Evolutionary conservation across 2,329 filamentous ascomycete genomes (phyloP).

Genomic region (Tolypocladium ophioglossoides): DNA sequence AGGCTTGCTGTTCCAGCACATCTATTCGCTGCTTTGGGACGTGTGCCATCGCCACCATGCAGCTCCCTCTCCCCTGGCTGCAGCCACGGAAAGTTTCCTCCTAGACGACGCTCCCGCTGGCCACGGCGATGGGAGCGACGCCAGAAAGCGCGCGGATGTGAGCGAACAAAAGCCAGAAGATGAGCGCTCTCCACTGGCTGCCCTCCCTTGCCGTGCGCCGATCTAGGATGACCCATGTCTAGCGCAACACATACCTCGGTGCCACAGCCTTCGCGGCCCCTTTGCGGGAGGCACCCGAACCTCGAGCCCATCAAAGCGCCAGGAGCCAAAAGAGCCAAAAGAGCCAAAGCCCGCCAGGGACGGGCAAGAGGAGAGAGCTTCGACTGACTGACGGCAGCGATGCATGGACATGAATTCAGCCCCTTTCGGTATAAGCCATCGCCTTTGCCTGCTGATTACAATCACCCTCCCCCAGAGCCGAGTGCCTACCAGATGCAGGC

Average conservation of each 20-base stretch:
- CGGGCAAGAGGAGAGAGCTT: not conserved
- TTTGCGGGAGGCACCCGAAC: not conserved
- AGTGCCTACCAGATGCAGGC: not conserved
- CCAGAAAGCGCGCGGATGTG: not conserved
- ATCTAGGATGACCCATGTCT: conserved; percentile 17
- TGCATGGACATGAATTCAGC: not conserved
- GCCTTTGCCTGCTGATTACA: not conserved
- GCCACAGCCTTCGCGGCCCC: not conserved
- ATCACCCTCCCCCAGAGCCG: not conserved
- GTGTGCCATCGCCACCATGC: not conserved
- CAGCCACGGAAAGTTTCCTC: not conserved
- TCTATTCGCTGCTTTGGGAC: not conserved
- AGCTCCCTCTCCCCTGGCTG: not conserved
- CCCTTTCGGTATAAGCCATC: not conserved
- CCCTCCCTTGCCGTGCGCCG: conserved; percentile 11
- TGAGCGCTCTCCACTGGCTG: not conserved
- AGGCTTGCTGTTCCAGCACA: not conserved
- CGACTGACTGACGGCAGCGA: not conserved
- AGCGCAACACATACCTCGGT: conserved; percentile 4
- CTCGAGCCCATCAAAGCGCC: not conserved
- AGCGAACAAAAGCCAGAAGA: not conserved
- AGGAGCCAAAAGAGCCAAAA: not conserved
- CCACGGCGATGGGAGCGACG: not conserved
- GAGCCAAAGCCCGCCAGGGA: not conserved
- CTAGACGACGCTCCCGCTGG: not conserved